phyloP scores from a whole-genome alignment of 2,329 filamentous ascomycete genomes.

The Leptographium radiaticola region DNA sequence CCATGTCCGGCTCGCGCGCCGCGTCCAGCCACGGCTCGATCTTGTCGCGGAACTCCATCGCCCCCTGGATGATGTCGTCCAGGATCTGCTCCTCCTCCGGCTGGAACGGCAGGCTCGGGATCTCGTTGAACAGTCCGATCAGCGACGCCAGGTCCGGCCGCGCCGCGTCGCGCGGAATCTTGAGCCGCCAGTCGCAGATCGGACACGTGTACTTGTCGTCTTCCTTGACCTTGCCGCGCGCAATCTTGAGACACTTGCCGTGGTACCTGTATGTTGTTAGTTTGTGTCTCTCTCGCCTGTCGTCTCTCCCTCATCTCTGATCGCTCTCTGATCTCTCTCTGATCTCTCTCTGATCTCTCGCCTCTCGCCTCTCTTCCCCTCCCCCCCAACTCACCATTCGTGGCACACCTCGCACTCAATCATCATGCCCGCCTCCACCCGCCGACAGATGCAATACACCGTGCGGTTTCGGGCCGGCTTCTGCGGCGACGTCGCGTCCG shows the following conservation, averaged over 20 bases:
- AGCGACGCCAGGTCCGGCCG: slow-evolving; percentile 91
- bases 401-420: slow-evolving; percentile 97
- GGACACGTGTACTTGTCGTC: slow-evolving; percentile 98
- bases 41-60: slow-evolving; percentile 71
- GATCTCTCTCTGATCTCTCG: no score
- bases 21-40: slow-evolving; percentile 72
- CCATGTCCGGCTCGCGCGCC: slow-evolving; percentile 62
- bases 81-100: slow-evolving; percentile 87
- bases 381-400: slow-evolving; percentile 59
- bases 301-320: no score
- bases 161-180: slow-evolving; percentile 91
- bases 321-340: no score
- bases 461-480: slow-evolving; percentile 55
- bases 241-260: slow-evolving; percentile 95
- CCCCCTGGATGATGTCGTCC: slow-evolving; percentile 74
- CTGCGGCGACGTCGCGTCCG: slow-evolving; percentile 35
- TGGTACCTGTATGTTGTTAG: slow-evolving; percentile 56
- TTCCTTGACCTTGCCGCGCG: slow-evolving; percentile 93
- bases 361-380: no score
- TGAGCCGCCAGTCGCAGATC: slow-evolving; percentile 93
- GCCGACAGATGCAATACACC: slow-evolving; percentile 94
- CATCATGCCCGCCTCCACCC: slow-evolving; percentile 94
- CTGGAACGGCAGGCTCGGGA: slow-evolving; percentile 73
- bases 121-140: slow-evolving; percentile 70
- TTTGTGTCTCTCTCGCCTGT: slow-evolving; percentile 7